phyloP scores from a whole-genome alignment of 2,329 filamentous ascomycete species.

The Iodosphaeria phyllophila region DNA sequence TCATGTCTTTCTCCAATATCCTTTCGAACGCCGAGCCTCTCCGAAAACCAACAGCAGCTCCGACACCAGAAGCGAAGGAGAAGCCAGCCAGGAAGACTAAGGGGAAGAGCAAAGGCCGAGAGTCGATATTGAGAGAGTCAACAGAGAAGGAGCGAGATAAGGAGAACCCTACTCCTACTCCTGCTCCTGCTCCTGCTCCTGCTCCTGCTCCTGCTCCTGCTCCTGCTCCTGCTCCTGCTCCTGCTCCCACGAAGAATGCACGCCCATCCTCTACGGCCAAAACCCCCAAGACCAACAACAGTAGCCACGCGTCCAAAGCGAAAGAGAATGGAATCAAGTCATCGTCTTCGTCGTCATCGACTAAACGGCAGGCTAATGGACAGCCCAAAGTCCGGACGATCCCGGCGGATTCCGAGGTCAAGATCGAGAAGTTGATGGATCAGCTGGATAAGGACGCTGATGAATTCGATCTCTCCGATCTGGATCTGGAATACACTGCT shows the following conservation, averaged over 20 bases:
- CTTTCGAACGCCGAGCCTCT: slow-evolving; percentile 62
- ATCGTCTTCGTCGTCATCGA: too few relatives aligned
- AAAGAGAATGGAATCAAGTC: too few relatives aligned
- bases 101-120: slow-evolving; percentile 28
- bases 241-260: too few relatives aligned
- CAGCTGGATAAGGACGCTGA: slow-evolving; percentile 20
- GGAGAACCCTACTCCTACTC: too few relatives aligned
- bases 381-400: slow-evolving; percentile 29
- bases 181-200: too few relatives aligned
- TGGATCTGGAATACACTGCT: slow-evolving; percentile 23
- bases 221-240: too few relatives aligned
- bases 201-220: too few relatives aligned
- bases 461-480: slow-evolving; percentile 20
- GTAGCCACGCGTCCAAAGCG: too few relatives aligned
- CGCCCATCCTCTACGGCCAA: too few relatives aligned
- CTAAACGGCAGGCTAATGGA: slow-evolving; percentile 42
- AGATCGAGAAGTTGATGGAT: slow-evolving; percentile 46
- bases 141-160: slow-evolving; percentile 27
- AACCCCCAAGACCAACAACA: too few relatives aligned
- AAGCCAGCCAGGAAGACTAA: slow-evolving; percentile 23
- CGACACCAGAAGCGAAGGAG: slow-evolving; percentile 19
- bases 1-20: slow-evolving; percentile 94
- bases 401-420: slow-evolving; percentile 43
- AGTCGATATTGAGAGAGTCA: slow-evolving; percentile 25
- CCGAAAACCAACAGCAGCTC: slow-evolving; percentile 24